phyloP scores from a whole-genome alignment of 768 basidiomycete genomes.

The Russula griseocarnosa region DNA sequence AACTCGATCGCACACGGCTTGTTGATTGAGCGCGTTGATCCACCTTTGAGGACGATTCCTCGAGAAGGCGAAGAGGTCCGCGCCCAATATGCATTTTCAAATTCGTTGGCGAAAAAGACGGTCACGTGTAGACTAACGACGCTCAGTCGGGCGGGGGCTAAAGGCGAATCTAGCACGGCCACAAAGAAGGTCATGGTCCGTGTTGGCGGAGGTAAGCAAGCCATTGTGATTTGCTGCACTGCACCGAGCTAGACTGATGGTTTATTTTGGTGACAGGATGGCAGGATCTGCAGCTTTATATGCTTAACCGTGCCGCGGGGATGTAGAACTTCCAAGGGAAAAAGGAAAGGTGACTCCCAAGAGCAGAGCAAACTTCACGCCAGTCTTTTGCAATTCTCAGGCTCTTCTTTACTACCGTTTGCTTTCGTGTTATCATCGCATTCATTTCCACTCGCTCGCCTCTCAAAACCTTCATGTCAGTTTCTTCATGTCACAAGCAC shows the following conservation, averaged over 20 bases:
- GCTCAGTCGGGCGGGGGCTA: conserved; percentile 52
- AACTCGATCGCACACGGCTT: conserved; percentile 77
- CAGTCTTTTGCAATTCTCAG: conserved; percentile 20
- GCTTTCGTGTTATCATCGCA: conserved; percentile 28
- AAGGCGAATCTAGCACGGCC: conserved; percentile 43
- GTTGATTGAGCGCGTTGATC: conserved; percentile 74
- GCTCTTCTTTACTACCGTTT: not conserved
- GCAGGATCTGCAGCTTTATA: conserved; percentile 75
- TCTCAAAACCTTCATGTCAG: conserved; percentile 15
- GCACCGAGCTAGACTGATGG: not conserved
- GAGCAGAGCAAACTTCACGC: conserved; percentile 7
- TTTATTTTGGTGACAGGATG: conserved; percentile 46
- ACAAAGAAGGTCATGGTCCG: conserved; percentile 88
- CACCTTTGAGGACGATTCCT: conserved; percentile 60
- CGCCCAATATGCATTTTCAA: conserved; percentile 82
- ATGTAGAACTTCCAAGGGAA: conserved; percentile 38
- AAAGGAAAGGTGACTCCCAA: not conserved
- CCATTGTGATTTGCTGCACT: not conserved
- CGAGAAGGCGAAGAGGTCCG: conserved; percentile 74
- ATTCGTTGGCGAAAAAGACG: conserved; percentile 63
- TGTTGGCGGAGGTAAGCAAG: conserved; percentile 63
- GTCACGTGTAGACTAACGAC: conserved; percentile 79
- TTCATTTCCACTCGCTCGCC: conserved; percentile 21
- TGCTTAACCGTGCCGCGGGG: conserved; percentile 72
- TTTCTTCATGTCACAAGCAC: conserved; percentile 19